Base-by-base conservation (phyloP, 2,329 filamentous ascomycete genomes). In the Cytospora leucostoma region DNA sequence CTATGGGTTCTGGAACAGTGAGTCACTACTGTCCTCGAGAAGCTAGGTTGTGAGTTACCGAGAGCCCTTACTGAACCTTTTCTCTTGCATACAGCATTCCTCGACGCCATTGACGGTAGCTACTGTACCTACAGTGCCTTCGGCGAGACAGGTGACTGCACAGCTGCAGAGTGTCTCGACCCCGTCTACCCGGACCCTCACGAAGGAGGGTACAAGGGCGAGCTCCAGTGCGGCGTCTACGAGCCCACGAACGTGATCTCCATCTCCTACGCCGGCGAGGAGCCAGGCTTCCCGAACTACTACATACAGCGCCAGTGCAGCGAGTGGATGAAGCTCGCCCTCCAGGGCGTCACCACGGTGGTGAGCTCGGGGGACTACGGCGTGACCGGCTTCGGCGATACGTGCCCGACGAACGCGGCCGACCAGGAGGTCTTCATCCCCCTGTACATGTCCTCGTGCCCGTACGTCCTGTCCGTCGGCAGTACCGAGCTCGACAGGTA, bases 211-310 rank as follows among this genome's bases (percentile, higher is more conserved):
- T 85, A 84, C 72, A 78, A 79, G 59, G 80, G 80, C 11, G 68
- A 74, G 63, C 71, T 76, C 5, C 71, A 71, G 63, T 77, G 72
- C 64, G 70, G 69, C 52, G 64, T 61, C 4, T 67, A 66, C 72
- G 77, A 80, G 68, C 78, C 80, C 4, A 80, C 81, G 1, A 83
- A 84, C 66, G 83, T 86, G 6, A 78, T 85, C 64, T 80, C 78
- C 44, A 82, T 87, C 65, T 83, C 80, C 5, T 85, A 86, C 70
- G 82, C 82, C 56, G 80, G 80, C 38, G 76, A 80, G 49, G 84
- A 88, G 71, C 73, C 74, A 5, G 80, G 81, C 15, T 75, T 85
- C n/a, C 83, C 84, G 0, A 73, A 77, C 8, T 75, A 73, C 65
- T 88, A 88, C 73, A 81, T 84, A 66, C 75, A 80, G 65, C 76